Base-by-base conservation (phyloP, 2,329 filamentous ascomycete genomes). In the Aspergillus tanneri region DNA sequence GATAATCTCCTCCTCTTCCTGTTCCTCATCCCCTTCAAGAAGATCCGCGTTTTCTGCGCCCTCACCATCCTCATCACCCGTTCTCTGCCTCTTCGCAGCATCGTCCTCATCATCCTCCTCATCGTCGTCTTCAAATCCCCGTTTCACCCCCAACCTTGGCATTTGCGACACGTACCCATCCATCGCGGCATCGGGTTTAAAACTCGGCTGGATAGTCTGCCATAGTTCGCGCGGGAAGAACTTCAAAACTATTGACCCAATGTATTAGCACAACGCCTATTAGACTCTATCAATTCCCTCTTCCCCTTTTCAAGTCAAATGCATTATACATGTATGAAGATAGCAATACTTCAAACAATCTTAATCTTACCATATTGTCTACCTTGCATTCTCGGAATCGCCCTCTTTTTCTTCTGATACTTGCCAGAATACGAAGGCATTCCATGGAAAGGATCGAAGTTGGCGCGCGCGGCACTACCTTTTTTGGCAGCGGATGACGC, bases 221-320 rank as follows among this genome's bases (percentile, higher is more conserved):
- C 78, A 81, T 12, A 85, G 67, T 57, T 84, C 80, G 30, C 75
- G 69, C 1, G 82, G 82, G 56, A 84, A 85, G 53, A 81, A 76
- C 43, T 77, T 73, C 56, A 80, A 72, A 30, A 78, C 80, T 81
- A 47, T n/a, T n/a, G n/a, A n/a, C n/a, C n/a, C n/a, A n/a, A n/a
- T n/a, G n/a, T 12, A 14, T 7, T 27, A 46, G 12, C 22, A 9
- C 5, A 12, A 37, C 12, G 8, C 11, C n/a, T 19, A 24, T 19
- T 19, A 38, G 55, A 19, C 52, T 28, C 19, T 8, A 19, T 34
- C 24, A 32, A 30, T 3, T 27, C 21, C 5, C 11, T 2, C 3
- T 2, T 18, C 9, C 23, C n/a, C 10, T 19, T 24, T 22, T 19
- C 3, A 11, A 6, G 2, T 8, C 2, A 27, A 28, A 10, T 14